Evolutionary conservation across 768 basidiomycete species (phyloP).

Genomic region (Coprinopsis cinerea): DNA sequence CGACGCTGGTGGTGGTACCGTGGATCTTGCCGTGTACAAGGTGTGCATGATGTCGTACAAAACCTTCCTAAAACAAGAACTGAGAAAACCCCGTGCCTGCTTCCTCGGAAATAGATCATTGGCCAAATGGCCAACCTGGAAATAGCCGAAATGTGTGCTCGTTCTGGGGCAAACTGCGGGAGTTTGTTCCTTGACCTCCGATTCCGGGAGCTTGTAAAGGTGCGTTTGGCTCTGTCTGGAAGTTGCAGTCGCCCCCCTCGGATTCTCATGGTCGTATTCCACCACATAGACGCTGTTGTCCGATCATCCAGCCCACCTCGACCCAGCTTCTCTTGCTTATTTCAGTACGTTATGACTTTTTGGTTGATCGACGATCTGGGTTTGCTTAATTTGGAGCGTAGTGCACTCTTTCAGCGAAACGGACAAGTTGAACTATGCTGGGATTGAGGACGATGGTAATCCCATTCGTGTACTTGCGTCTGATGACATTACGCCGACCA

Average conservation of each 20-base stretch:
- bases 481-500: constrained; percentile 2
- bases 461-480: background rate
- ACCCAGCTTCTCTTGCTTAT: constrained; percentile 74
- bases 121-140: constrained; percentile 78
- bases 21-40: constrained; percentile 58
- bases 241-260: background rate
- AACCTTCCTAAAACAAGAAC: background rate
- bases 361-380: constrained; percentile 2
- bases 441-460: constrained; percentile 70
- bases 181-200: constrained; percentile 84
- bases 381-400: constrained; percentile 16
- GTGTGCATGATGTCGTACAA: constrained; percentile 17
- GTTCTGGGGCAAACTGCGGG: constrained; percentile 84
- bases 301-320: constrained; percentile 84
- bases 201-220: constrained; percentile 77
- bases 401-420: constrained; percentile 86
- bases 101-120: constrained; percentile 47
- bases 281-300: constrained; percentile 45
- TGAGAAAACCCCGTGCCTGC: constrained; percentile 3
- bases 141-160: constrained; percentile 86
- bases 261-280: background rate
- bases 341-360: constrained; percentile 44
- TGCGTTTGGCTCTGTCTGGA: constrained; percentile 13
- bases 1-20: constrained; percentile 84
- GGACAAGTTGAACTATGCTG: constrained; percentile 74